These are phyloP conservation scores for Karstenula rhodostoma DNA, from an alignment of 2,329 filamentous ascomycete species.

Conservation along the genomic window DNA sequence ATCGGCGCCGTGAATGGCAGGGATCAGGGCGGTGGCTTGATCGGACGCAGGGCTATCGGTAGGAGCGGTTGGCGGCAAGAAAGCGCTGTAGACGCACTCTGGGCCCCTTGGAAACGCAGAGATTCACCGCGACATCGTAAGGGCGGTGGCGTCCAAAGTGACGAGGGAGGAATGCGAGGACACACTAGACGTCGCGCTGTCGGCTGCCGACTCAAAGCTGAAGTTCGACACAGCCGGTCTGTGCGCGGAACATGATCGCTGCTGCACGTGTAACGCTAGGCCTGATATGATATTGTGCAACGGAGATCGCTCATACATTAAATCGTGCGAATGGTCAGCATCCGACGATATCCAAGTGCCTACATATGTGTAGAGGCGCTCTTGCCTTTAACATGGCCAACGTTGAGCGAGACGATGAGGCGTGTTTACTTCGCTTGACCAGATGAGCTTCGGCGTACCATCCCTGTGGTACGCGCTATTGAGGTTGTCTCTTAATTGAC, in stretches of 20 bases:
- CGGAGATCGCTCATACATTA: background rate
- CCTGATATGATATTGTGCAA: background rate
- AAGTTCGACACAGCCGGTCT: constrained; percentile 11
- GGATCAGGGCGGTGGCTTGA: constrained; percentile 15
- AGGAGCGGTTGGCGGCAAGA: constrained; percentile 12
- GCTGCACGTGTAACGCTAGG: constrained; percentile 7
- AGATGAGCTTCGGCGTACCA: background rate
- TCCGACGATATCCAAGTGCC: background rate
- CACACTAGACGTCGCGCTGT: constrained; percentile 11
- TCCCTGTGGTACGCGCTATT: background rate
- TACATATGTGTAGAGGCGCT: background rate
- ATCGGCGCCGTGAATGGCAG: constrained; percentile 22
- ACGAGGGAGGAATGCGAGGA: constrained; percentile 8
- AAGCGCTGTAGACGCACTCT: constrained; percentile 4
- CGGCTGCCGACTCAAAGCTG: constrained; percentile 5
- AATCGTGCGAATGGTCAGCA: background rate
- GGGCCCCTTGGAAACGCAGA: constrained; percentile 15
- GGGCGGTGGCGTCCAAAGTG: constrained; percentile 15
- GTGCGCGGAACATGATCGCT: constrained; percentile 2
- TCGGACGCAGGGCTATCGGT: constrained; percentile 17
- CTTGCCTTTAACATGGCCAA: background rate
- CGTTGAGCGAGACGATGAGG: background rate
- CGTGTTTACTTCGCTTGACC: background rate
- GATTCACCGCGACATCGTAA: background rate
- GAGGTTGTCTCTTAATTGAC: background rate